Base-by-base conservation (phyloP, 768 basidiomycete genomes). In the Aureoboletus auriporus region DNA sequence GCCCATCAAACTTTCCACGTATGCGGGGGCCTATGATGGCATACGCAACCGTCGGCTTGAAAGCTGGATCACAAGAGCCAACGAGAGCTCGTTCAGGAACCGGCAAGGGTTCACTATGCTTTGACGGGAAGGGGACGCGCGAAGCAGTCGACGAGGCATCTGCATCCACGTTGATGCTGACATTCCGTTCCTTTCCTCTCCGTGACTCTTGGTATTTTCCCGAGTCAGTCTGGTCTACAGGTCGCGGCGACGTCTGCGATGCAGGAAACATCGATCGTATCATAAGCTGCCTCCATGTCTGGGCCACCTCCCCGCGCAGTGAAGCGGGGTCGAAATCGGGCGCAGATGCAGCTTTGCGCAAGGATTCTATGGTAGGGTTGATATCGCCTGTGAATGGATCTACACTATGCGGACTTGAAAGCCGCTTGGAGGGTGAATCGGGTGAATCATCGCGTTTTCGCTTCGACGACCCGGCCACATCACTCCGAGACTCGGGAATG, bases 1-100 rank as follows among this genome's bases (percentile, higher is more conserved):
- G 64, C 0, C 66, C 82, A 51, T 93, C 77, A 60, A 97, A 95
- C 64, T 88, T 90, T 8, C 80, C 80, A 1, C 80, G 77, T 35
- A 73, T 65, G 12, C 70, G 72, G 4, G 80, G 79, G 0, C 80
- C 80, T 36, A 79, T 69, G 37, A 80, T 47, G 13, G 80, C 64
- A 57, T 80, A 82, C 4, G 73, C 76, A 30, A 79, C 52, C 0
- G 77, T 71, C 4, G 73, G 66, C 39, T 68, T 64, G n/a, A 57
- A 37, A 5, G 12, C 39, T 4, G 54, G 53, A 37, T 57, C 49
- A 23, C 54, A 28, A 20, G 46, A 34, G 17, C 62, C 63, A 12
- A 58, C 9, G 14, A 54, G 43, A 28, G 46, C 5, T 29, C 33
- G 50, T 30, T 66, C 62, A n/a, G 58, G 64, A 29, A 50, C 26